Percentiles rank a stretch among this genome's conserved stretches.
Evolutionary conservation across 495 filamentous ascomycete genomes (phyloP).

Genomic region (Friedmanniomyces simplex): DNA sequence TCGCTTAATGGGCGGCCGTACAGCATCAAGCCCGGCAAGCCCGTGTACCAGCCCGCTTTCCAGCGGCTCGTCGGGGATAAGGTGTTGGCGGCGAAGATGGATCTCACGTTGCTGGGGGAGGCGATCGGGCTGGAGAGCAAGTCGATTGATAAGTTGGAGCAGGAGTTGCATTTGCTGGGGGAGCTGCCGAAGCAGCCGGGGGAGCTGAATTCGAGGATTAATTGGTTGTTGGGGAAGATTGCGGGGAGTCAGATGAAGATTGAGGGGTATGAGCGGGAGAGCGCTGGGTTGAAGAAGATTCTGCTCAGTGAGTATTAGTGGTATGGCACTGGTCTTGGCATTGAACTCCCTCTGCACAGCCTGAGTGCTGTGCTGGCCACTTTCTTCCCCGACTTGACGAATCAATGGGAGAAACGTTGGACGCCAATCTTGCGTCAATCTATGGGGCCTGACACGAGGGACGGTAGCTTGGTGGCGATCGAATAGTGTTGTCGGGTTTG

Average conservation of each 20-base stretch:
- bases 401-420: too few relatives aligned
- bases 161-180: slow-evolving; percentile 59
- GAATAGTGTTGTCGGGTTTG: too few relatives aligned
- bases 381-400: too few relatives aligned
- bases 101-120: slow-evolving; percentile 57
- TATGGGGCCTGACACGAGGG: too few relatives aligned
- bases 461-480: too few relatives aligned
- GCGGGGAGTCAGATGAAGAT: slow-evolving; percentile 64
- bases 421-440: too few relatives aligned
- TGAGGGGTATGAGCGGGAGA: slow-evolving; percentile 61
- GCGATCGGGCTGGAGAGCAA: slow-evolving; percentile 61
- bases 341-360: too few relatives aligned
- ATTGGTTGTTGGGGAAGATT: slow-evolving; percentile 66
- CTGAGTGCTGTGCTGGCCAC: too few relatives aligned
- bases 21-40: slow-evolving; percentile 67
- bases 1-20: slow-evolving; percentile 63
- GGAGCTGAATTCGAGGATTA: slow-evolving; percentile 49
- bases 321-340: too few relatives aligned
- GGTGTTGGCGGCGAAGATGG: slow-evolving; percentile 62
- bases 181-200: slow-evolving; percentile 50
- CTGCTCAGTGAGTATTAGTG: slow-evolving; percentile 31
- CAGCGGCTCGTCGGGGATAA: slow-evolving; percentile 54
- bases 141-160: slow-evolving; percentile 66
- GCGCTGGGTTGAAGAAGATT: slow-evolving; percentile 56
- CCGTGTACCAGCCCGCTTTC: slow-evolving; percentile 82